A percentile compares a stretch with the other conserved stretches of the same genome.
Conservation (phyloP, 768 basidiomycete species). For the Pulveroboletus ravenelii region DNA sequence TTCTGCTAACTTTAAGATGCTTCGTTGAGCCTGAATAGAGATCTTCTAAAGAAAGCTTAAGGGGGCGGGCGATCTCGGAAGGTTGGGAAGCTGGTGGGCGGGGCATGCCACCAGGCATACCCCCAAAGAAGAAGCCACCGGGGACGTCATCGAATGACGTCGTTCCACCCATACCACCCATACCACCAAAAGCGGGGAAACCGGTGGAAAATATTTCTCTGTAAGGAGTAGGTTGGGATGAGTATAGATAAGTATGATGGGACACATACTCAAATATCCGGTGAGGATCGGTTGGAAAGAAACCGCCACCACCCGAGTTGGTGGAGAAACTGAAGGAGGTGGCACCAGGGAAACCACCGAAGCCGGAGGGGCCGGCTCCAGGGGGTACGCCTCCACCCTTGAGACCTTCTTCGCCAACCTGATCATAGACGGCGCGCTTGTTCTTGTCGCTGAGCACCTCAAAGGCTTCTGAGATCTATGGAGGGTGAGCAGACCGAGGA, state of each 20-base stretch:
- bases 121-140: conserved; percentile 34
- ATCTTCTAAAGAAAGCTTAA: conserved; percentile 82
- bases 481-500: background rate
- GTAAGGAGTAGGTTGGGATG: conserved; percentile 2
- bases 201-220: conserved; percentile 55
- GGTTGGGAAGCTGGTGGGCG: conserved; percentile 35
- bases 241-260: background rate
- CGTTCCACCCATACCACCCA: conserved; percentile 39
- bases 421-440: conserved; percentile 84
- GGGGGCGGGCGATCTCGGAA: conserved; percentile 70
- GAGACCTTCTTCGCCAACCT: conserved; percentile 92
- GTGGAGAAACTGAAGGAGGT: conserved; percentile 56
- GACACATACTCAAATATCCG: conserved; percentile 81
- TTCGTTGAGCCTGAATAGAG: conserved; percentile 83
- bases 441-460: conserved; percentile 89
- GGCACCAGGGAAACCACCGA: conserved; percentile 45
- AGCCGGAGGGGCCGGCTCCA: conserved; percentile 43
- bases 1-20: conserved; percentile 80
- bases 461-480: conserved; percentile 88
- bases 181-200: conserved; percentile 34
- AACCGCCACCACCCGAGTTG: conserved; percentile 47
- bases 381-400: conserved; percentile 63
- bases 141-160: conserved; percentile 37
- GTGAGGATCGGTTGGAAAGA: conserved; percentile 75
- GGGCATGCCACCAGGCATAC: conserved; percentile 58